Evolutionary conservation across 441 rosid genomes (phyloP), one percentile per base, ranked within the genome.

Genomic region (Erodium moschatum): DNA sequence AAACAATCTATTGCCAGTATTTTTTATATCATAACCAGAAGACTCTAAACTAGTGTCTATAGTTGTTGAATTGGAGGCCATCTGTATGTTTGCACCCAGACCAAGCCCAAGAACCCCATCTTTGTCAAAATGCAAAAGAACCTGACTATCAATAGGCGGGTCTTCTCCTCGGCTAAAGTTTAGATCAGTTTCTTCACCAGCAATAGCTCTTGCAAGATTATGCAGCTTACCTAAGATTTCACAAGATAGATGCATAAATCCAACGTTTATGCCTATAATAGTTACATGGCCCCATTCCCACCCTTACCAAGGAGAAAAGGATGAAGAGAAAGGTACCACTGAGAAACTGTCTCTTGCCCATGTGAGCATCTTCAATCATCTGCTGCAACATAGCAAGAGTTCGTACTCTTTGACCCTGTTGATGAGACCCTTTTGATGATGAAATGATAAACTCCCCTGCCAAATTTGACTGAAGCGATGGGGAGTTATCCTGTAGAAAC

Each of bases 301-400:
- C 16, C 66, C 18, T 16, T 12, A 15, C 19, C 42, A 5, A 31
- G 42, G 44, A 29, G 29, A 62, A 64, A 71, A 77, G 29, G 48
- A 71, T 70, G 68, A 60, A 60, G 72, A 64, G 73, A 64, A 75
- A 65, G 42, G 12, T 91, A 94, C 97, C 97, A 75, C 99, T 94
- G 72, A 94, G 78, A 85, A 94, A 94, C 81, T 94, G 99, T 31
- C 99, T 81, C 85, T 91, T 94, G 83, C 97, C 93, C 89, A 50
- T 86, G 74, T 94, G 96, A 79, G 99, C 99, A 86, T 91, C 99
- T 82, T 91, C 90, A 81, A 94, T 88, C 96, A 94, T 94, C 85
- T 91, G 97, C 77, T 91, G 91, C 50, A 94, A 87, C 87, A 89
- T 81, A 67, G 84, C 92, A 82, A 91, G 94, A 73, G 97, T 86